Evolutionary conservation across 495 filamentous ascomycete genomes (phyloP).

Genomic region (Opeltia flavorubescens): DNA sequence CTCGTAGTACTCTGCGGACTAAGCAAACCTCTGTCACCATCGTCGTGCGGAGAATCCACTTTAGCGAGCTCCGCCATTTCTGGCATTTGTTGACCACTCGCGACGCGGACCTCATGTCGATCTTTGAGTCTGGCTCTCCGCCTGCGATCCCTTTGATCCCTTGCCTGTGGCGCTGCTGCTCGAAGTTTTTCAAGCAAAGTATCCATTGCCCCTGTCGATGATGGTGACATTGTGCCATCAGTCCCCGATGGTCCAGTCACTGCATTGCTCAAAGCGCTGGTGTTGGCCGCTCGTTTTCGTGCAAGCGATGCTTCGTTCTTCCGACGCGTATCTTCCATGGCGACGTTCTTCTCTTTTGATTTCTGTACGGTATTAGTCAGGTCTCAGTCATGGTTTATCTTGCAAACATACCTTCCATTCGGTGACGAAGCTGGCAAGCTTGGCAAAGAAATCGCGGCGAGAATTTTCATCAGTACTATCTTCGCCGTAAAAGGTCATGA

Average conservation of each 20-base stretch:
- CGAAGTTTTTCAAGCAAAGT: slow-evolving; percentile 89
- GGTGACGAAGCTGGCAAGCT: slow-evolving; percentile 77
- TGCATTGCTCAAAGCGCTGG: slow-evolving; percentile 37
- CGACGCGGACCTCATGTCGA: slow-evolving; percentile 80
- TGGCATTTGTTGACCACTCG: slow-evolving; percentile 72
- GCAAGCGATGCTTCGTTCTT: slow-evolving; percentile 83
- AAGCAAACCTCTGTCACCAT: slow-evolving; percentile 11
- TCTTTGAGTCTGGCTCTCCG: slow-evolving; percentile 80
- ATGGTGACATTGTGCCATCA: slow-evolving; percentile 49
- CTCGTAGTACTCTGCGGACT: slow-evolving; percentile 18
- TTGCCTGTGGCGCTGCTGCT: slow-evolving; percentile 76
- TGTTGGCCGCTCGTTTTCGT: slow-evolving; percentile 53
- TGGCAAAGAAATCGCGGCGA: slow-evolving; percentile 91
- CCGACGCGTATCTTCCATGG: slow-evolving; percentile 65
- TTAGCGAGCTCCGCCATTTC: slow-evolving; percentile 33
- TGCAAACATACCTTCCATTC: slow-evolving; percentile 67
- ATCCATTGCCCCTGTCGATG: slow-evolving; percentile 86
- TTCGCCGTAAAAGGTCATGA: slow-evolving; percentile 94
- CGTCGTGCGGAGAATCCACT: slow-evolving; percentile 14
- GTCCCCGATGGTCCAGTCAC: slow-evolving; percentile 28
- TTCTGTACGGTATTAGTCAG: slow-evolving; percentile 35
- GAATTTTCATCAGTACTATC: slow-evolving; percentile 85
- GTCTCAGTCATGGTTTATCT: not conserved
- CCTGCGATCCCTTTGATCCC: slow-evolving; percentile 76
- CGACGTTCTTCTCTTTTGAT: slow-evolving; percentile 81